phyloP scores from a whole-genome alignment of 805 yeast genomes.

The Saccharomycodes ludwigii region DNA sequence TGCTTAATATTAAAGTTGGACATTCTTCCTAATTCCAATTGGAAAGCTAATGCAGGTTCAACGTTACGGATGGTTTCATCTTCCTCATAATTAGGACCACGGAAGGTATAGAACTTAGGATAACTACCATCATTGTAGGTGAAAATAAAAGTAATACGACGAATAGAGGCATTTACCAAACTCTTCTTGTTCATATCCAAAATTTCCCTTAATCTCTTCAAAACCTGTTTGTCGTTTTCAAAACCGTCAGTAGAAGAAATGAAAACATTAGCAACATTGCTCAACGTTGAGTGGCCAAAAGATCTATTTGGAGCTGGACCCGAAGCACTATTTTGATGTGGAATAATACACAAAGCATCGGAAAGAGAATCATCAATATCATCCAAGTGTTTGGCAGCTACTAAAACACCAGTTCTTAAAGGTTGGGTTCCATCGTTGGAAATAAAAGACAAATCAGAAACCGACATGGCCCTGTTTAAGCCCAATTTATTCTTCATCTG shows the following conservation, averaged over 20 bases:
- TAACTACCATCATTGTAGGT: slow-evolving; percentile 76
- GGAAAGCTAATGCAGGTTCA: slow-evolving; percentile 97
- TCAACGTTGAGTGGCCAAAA: slow-evolving; percentile 29
- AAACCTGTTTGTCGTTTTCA: slow-evolving; percentile 53
- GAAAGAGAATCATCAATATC: slow-evolving; percentile 76
- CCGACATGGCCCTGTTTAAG: slow-evolving; percentile 82
- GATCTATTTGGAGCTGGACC: slow-evolving; percentile 41
- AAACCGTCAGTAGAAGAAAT: slow-evolving; percentile 66
- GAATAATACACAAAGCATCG: slow-evolving; percentile 63
- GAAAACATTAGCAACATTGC: slow-evolving; percentile 76
- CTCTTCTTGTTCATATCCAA: slow-evolving; percentile 61
- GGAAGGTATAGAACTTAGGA: slow-evolving; percentile 93
- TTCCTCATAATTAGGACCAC: slow-evolving; percentile 75
- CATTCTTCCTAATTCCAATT: slow-evolving; percentile 85
- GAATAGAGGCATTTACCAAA: slow-evolving; percentile 56
- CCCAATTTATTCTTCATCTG: slow-evolving; percentile 33
- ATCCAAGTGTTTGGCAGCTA: slow-evolving; percentile 72
- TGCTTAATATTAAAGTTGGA: slow-evolving; percentile 93
- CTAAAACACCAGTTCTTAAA: slow-evolving; percentile 72
- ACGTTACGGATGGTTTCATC: slow-evolving; percentile 93
- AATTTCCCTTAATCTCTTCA: slow-evolving; percentile 49
- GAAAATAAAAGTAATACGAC: slow-evolving; percentile 87
- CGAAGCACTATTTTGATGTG: slow-evolving; percentile 31
- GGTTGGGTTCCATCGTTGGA: slow-evolving; percentile 59
- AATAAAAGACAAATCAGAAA: slow-evolving; percentile 80